phyloP scores from a whole-genome alignment of 768 basidiomycete genomes.

The Saitozyma sp. region DNA sequence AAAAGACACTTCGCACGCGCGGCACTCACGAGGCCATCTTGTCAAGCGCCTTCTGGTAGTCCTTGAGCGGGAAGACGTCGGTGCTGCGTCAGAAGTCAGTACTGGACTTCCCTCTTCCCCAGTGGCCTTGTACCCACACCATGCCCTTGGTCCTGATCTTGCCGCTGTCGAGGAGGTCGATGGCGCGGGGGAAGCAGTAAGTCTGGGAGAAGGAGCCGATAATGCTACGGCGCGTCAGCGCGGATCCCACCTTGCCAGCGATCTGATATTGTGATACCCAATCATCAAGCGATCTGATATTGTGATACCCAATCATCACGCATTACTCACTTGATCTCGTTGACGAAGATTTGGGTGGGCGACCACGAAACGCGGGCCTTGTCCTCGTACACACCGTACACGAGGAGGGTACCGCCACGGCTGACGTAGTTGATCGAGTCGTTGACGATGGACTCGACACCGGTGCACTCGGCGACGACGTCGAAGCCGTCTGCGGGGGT shows the following conservation, averaged over 20 bases:
- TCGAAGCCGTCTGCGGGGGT: slow-evolving; percentile 67
- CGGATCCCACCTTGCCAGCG: too few relatives aligned
- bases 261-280: too few relatives aligned
- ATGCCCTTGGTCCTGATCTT: slow-evolving; percentile 81
- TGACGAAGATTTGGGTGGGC: slow-evolving; percentile 74
- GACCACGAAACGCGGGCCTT: slow-evolving; percentile 82
- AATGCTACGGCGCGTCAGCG: slow-evolving; percentile 53
- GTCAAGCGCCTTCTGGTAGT: slow-evolving; percentile 67
- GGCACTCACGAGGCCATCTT: slow-evolving; percentile 60
- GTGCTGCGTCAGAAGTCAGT: slow-evolving; percentile 44
- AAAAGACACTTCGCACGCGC: not conserved
- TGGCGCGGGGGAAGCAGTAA: slow-evolving; percentile 84
- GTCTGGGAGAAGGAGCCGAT: slow-evolving; percentile 89
- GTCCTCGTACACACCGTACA: slow-evolving; percentile 86
- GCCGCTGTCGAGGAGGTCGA: slow-evolving; percentile 82
- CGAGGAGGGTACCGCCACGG: slow-evolving; percentile 54
- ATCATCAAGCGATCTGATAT: too few relatives aligned
- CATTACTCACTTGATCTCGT: slow-evolving; percentile 64
- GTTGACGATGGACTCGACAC: slow-evolving; percentile 82
- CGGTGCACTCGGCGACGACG: slow-evolving; percentile 78
- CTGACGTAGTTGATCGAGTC: slow-evolving; percentile 86
- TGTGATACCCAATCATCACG: too few relatives aligned
- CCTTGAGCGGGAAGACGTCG: slow-evolving; percentile 61
- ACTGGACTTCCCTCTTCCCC: too few relatives aligned
- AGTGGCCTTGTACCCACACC: slow-evolving; percentile 51